Percentiles rank a stretch among this genome's conserved stretches.
Evolutionary conservation across 2,329 filamentous ascomycete genomes (phyloP).

Genomic region (Dactylella cylindrospora): DNA sequence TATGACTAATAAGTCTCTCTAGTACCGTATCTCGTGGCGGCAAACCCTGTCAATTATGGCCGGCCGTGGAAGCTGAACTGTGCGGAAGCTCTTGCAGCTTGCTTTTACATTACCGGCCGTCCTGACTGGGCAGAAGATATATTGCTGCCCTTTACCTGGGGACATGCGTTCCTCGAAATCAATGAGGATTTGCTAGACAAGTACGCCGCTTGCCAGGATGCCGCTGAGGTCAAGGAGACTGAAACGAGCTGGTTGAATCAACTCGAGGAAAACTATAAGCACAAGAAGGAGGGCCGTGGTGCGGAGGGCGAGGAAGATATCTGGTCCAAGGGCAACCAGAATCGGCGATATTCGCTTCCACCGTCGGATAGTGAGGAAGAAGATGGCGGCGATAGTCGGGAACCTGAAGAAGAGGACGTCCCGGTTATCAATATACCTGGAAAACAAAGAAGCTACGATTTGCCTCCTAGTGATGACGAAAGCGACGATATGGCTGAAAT

Average conservation of each 20-base stretch:
- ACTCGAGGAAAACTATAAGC: slow-evolving; percentile 83
- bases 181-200: slow-evolving; percentile 77
- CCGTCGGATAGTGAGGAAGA: slow-evolving; percentile 54
- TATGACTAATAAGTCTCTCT: slow-evolving; percentile 1
- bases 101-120: slow-evolving; percentile 90
- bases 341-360: slow-evolving; percentile 62
- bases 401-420: slow-evolving; percentile 51
- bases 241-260: slow-evolving; percentile 87
- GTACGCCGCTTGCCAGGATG: slow-evolving; percentile 80
- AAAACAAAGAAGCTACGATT: slow-evolving; percentile 56
- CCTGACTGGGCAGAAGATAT: slow-evolving; percentile 85
- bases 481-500: slow-evolving; percentile 88
- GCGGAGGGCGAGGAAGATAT: slow-evolving; percentile 66
- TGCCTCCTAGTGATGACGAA: slow-evolving; percentile 64
- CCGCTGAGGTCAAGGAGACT: slow-evolving; percentile 77
- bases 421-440: slow-evolving; percentile 63
- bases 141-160: slow-evolving; percentile 83
- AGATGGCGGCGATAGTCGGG: slow-evolving; percentile 52
- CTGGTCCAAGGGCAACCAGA: slow-evolving; percentile 90
- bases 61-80: slow-evolving; percentile 94
- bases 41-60: slow-evolving; percentile 96
- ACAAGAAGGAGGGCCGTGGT: slow-evolving; percentile 69
- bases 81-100: slow-evolving; percentile 88
- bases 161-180: slow-evolving; percentile 83
- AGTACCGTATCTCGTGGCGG: slow-evolving; percentile 91